Evolutionary conservation across 2,329 filamentous ascomycete genomes (phyloP).

Genomic region (Fusarium humuli): DNA sequence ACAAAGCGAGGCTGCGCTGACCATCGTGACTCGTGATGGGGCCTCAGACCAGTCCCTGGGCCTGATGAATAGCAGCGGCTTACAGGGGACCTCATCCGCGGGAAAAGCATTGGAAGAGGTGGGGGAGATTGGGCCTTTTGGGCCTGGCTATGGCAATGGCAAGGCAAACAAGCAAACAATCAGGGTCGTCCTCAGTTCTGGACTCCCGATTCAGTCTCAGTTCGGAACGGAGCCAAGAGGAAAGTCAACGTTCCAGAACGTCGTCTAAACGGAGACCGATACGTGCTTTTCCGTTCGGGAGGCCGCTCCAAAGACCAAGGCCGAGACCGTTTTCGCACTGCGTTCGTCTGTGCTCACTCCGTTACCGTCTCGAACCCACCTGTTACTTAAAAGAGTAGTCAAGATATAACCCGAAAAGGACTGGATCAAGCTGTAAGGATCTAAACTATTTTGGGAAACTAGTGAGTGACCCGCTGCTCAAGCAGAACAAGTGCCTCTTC

Average conservation of each 20-base stretch:
- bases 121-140: conserved; percentile 23
- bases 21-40: conserved; percentile 45
- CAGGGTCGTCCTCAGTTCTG: conserved; percentile 35
- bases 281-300: conserved; percentile 17
- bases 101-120: conserved; percentile 33
- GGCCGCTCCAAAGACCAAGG: conserved; percentile 5
- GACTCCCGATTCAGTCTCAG: conserved; percentile 37
- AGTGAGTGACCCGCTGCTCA: conserved; percentile 20
- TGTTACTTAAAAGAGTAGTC: conserved; percentile 24
- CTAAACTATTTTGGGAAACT: conserved; percentile 30
- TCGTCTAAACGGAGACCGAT: conserved; percentile 29
- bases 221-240: conserved; percentile 36
- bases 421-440: rapidly evolving
- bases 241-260: conserved; percentile 43
- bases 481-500: conserved; percentile 45
- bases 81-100: conserved; percentile 44
- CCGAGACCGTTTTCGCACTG: conserved; percentile 36
- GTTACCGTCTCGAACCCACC: conserved; percentile 14
- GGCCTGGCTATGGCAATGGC: not conserved
- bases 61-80: conserved; percentile 36
- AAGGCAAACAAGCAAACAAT: conserved; percentile 16
- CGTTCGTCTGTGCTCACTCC: conserved; percentile 30
- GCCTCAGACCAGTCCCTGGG: conserved; percentile 35
- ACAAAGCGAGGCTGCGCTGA: conserved; percentile 37
- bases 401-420: conserved; percentile 20